Percentiles rank a stretch among this genome's conserved stretches.
phyloP scores from a whole-genome alignment of 1,284 basidiomycete species.

The Ceratorhiza oryzae-sativae region DNA sequence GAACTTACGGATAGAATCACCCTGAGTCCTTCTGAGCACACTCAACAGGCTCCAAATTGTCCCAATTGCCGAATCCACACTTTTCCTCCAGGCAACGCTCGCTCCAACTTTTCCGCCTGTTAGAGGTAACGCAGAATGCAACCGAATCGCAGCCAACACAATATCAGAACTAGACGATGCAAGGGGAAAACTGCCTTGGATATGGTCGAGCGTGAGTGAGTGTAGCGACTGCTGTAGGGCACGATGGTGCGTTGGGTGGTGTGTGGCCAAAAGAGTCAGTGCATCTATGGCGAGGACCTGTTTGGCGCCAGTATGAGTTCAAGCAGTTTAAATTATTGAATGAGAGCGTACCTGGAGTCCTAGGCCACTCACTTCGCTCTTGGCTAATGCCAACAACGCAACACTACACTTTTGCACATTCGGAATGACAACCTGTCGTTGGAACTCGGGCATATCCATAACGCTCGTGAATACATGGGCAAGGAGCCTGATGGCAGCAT shows the following conservation, averaged over 20 bases:
- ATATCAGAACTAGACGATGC: slow-evolving; percentile 49
- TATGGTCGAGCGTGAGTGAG: slow-evolving; percentile 59
- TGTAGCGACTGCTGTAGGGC: slow-evolving; percentile 60
- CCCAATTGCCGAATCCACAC: slow-evolving; percentile 67
- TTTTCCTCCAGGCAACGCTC: slow-evolving; percentile 72
- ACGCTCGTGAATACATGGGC: slow-evolving; percentile 64
- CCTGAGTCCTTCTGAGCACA: slow-evolving; percentile 66
- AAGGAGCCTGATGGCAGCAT: slow-evolving; percentile 67
- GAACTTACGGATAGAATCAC: slow-evolving; percentile 51
- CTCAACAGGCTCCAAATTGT: slow-evolving; percentile 68
- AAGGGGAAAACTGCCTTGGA: slow-evolving; percentile 62
- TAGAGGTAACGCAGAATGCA: slow-evolving; percentile 67
- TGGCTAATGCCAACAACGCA: slow-evolving; percentile 62
- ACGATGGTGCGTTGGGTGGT: slow-evolving; percentile 71
- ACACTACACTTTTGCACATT: slow-evolving; percentile 72
- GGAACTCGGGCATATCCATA: slow-evolving; percentile 70
- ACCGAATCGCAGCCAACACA: slow-evolving; percentile 56
- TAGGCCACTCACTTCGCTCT: slow-evolving; percentile 56
- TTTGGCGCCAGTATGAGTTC: not conserved
- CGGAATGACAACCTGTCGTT: slow-evolving; percentile 73
- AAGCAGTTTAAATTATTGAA: not conserved
- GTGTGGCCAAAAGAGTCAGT: slow-evolving; percentile 62
- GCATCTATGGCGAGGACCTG: slow-evolving; percentile 63
- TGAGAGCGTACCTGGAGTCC: slow-evolving; percentile 60
- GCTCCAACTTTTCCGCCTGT: slow-evolving; percentile 80